A percentile compares a stretch with the other conserved stretches of the same genome.
Conservation (phyloP, 2,329 filamentous ascomycete species). For the Didymella arachidicola region DNA sequence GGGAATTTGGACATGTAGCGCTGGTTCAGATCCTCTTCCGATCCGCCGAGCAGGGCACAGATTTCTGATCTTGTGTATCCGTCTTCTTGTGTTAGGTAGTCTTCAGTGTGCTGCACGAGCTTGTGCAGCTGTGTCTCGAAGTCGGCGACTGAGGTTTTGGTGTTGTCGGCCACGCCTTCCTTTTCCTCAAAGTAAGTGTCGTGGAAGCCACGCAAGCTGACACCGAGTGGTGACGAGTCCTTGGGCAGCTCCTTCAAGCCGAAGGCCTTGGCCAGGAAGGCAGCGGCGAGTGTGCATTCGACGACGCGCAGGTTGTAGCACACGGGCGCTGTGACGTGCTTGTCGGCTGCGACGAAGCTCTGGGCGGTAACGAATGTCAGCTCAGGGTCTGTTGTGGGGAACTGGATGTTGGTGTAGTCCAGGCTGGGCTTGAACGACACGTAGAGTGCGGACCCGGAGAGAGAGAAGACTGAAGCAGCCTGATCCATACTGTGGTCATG, state of each 20-base stretch:
- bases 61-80: slow-evolving; percentile 92
- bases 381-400: slow-evolving; percentile 82
- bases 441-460: slow-evolving; percentile 84
- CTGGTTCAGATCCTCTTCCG: slow-evolving; percentile 74
- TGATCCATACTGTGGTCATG: slow-evolving; percentile 81
- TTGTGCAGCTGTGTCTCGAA: slow-evolving; percentile 72
- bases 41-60: slow-evolving; percentile 72
- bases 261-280: slow-evolving; percentile 67
- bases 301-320: slow-evolving; percentile 98
- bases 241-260: slow-evolving; percentile 68
- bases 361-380: slow-evolving; percentile 93
- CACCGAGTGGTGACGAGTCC: slow-evolving; percentile 83
- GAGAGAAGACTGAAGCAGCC: slow-evolving; percentile 91
- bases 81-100: slow-evolving; percentile 77
- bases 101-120: slow-evolving; percentile 72
- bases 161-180: slow-evolving; percentile 57
- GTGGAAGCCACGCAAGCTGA: slow-evolving; percentile 87
- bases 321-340: slow-evolving; percentile 89
- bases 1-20: slow-evolving; percentile 88
- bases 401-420: slow-evolving; percentile 76
- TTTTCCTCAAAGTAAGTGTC: slow-evolving; percentile 74
- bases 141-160: slow-evolving; percentile 54
- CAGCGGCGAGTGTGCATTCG: slow-evolving; percentile 88
- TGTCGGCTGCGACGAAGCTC: slow-evolving; percentile 92
- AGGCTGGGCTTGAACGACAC: slow-evolving; percentile 87